phyloP scores from a whole-genome alignment of 108 stramenopile genomes.

The Cyclostephanos tholiformis region DNA sequence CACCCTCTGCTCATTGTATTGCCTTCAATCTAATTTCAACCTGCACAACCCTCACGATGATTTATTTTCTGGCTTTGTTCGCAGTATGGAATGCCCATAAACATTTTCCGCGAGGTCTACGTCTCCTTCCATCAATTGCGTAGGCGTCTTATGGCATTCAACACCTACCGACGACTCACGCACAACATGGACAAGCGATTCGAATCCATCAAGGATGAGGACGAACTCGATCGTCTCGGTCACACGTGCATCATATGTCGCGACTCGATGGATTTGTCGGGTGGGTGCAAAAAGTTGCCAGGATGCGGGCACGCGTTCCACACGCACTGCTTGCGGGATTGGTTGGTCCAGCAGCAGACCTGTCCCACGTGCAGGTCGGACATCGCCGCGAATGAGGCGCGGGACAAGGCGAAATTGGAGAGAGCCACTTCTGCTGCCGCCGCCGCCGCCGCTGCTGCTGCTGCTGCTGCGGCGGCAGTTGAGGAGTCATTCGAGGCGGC shows the following conservation, averaged over 20 bases:
- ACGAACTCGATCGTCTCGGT: slow-evolving; percentile 86
- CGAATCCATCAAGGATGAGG: slow-evolving; percentile 79
- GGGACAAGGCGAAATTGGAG: slow-evolving; percentile 39
- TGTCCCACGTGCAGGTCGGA: slow-evolving; percentile 97
- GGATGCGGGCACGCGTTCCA: slow-evolving; percentile 94
- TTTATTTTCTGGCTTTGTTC: background rate
- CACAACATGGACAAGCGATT: slow-evolving; percentile 94
- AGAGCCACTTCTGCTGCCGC: slow-evolving; percentile 26
- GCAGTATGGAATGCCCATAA: slow-evolving; percentile 92
- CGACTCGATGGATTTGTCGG: slow-evolving; percentile 89
- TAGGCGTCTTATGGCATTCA: slow-evolving; percentile 70
- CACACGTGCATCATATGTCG: slow-evolving; percentile 98
- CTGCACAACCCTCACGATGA: background rate
- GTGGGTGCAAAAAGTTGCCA: slow-evolving; percentile 86
- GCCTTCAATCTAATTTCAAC: background rate
- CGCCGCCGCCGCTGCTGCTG: slow-evolving; percentile 18
- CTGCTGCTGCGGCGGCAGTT: slow-evolving; percentile 17
- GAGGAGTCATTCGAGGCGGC: background rate
- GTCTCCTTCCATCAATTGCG: slow-evolving; percentile 82
- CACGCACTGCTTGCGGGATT: slow-evolving; percentile 89
- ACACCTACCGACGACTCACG: slow-evolving; percentile 89
- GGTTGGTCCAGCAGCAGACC: slow-evolving; percentile 97
- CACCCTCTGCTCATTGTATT: background rate
- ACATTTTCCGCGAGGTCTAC: slow-evolving; percentile 94
- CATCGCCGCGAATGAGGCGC: slow-evolving; percentile 78